Base-by-base conservation (phyloP, 2,329 filamentous ascomycete species). In the Aspergillus sp. region DNA sequence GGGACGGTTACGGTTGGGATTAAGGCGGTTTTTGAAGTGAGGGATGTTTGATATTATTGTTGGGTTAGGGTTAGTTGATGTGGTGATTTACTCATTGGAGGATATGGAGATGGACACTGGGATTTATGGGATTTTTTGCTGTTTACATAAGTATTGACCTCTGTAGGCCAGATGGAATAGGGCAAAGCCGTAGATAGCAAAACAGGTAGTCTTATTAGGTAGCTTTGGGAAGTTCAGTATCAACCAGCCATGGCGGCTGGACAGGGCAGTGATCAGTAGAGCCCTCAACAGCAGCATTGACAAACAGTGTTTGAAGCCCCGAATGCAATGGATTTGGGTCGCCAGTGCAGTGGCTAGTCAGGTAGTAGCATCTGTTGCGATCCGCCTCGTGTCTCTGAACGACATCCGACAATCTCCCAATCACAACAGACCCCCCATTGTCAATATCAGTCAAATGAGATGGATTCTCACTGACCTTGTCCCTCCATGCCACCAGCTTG, bases 211-310 rank as follows among this genome's bases (percentile, higher is more conserved):
- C 19, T 19, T 19, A 19, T 34, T 34, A 34, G 19, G n/a, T 9
- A 34, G 26, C 35, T n/a, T n/a, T 39, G 9, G 37, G 27, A 28
- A 81, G 59, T 27, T 74, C 68, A 5, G 80, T 46, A 8, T 79
- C 71, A 5, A 82, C 59, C 2, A 81, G 12, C 76, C 76, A 83
- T 1, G 77, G 73, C 11, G 71, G 56, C 34, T 83, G 76, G 7
- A 61, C 56, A 5, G 46, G 45, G 42, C 41, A 31, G 8, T 43
- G 44, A 1, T 31, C 31, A 6, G 39, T 54, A n/a, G 33, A 2
- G 4, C 74, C 67, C 61, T 78, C 66, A 27, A 82, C 73, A 0
- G 81, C 68, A 1, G 78, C 79, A 56, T 83, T 84, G 7, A 84
- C 65, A 53, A 83, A 81, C 6, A 83, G 56, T 0, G 79, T 83